Conservation (phyloP, 768 basidiomycete genomes). For the Dioszegia hungarica region DNA sequence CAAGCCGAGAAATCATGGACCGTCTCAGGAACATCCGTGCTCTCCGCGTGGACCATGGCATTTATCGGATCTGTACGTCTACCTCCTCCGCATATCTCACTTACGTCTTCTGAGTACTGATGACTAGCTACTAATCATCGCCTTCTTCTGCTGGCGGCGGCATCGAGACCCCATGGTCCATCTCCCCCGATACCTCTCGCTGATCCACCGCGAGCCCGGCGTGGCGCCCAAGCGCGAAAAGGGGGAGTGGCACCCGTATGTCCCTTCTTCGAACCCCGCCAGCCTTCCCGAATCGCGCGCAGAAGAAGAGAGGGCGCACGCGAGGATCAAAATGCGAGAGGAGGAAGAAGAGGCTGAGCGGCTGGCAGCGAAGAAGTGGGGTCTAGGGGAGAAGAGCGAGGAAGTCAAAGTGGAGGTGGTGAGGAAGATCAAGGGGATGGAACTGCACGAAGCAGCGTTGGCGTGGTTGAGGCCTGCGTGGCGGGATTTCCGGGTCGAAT, state of each 20-base stretch:
- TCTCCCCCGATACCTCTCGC: slow-evolving; percentile 12
- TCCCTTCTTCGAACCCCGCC: neutral
- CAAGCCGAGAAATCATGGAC: slow-evolving; percentile 35
- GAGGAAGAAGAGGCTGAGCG: neutral
- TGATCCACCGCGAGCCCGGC: neutral
- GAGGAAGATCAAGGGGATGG: neutral
- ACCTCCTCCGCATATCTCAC: neutral
- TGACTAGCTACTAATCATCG: slow-evolving; percentile 13
- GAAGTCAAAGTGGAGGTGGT: neutral
- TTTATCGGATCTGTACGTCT: slow-evolving; percentile 29
- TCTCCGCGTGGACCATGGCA: slow-evolving; percentile 31
- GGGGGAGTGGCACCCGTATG: slow-evolving; percentile 5
- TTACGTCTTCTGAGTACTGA: no score
- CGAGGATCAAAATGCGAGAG: neutral
- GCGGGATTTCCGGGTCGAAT: slow-evolving; percentile 15
- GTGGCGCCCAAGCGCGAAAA: neutral
- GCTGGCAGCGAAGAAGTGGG: neutral
- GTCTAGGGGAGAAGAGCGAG: neutral
- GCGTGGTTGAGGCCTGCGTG: slow-evolving; percentile 17
- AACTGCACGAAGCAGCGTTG: neutral
- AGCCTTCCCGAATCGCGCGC: neutral
- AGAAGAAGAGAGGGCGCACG: neutral
- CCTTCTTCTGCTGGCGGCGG: slow-evolving; percentile 19
- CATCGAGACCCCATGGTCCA: slow-evolving; percentile 17
- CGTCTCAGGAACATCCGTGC: slow-evolving; percentile 25